These are phyloP conservation scores for Thozetella sp. DNA, from an alignment of 495 filamentous ascomycete species.

Conservation along the genomic window DNA sequence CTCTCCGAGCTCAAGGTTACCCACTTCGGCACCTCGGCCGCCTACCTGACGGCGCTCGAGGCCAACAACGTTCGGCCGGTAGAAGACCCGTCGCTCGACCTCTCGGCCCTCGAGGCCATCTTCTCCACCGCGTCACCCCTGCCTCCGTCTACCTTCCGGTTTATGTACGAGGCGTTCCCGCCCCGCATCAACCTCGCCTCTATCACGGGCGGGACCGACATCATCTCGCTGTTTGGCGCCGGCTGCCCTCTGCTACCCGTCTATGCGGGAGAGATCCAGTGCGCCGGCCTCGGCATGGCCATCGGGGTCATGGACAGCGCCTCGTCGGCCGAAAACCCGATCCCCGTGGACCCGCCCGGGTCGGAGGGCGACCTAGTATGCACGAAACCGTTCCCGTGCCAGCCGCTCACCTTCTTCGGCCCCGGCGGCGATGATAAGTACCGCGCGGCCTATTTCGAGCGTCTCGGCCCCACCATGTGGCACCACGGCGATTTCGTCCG, in stretches of 20 bases:
- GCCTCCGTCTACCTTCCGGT: constrained; percentile 89
- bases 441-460: constrained; percentile 82
- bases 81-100: constrained; percentile 46
- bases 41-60: constrained; percentile 90
- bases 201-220: constrained; percentile 90
- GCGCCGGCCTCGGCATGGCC: constrained; percentile 87
- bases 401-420: constrained; percentile 89
- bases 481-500: constrained; percentile 94
- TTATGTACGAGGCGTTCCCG: constrained; percentile 81
- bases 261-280: constrained; percentile 86
- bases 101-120: constrained; percentile 70
- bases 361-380: constrained; percentile 92
- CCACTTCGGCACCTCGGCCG: constrained; percentile 91
- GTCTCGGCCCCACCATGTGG: constrained; percentile 71
- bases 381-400: constrained; percentile 82
- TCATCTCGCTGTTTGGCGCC: constrained; percentile 90
- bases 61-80: constrained; percentile 72
- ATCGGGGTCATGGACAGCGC: constrained; percentile 72
- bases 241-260: constrained; percentile 87
- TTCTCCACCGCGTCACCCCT: constrained; percentile 93
- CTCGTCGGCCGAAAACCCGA: constrained; percentile 31
- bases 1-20: constrained; percentile 60
- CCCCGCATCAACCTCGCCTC: constrained; percentile 75
- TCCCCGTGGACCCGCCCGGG: constrained; percentile 51
- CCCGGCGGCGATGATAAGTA: constrained; percentile 72